A percentile compares a stretch with the other conserved stretches of the same genome.
Evolutionary conservation across 1,139 yeast species (phyloP).

Genomic region (Debaryomyces psychrophilus): DNA sequence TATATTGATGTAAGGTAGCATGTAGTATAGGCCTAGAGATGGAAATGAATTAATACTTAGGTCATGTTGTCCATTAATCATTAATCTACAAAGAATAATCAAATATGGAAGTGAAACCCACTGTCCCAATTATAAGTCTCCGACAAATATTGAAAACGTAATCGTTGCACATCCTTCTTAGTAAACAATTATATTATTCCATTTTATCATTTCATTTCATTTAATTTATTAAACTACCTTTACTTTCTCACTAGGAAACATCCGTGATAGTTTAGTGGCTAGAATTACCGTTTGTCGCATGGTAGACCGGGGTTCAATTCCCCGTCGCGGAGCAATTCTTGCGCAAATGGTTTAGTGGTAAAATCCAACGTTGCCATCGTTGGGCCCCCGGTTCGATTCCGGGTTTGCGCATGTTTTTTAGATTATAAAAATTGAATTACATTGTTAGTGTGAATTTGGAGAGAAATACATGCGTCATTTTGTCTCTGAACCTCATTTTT

Average conservation of each 20-base stretch:
- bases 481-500: constrained; percentile 35
- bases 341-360: constrained; percentile 18
- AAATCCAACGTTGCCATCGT: constrained; percentile 18
- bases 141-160: no score
- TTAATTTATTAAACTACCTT: background rate
- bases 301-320: constrained; percentile 74
- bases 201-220: no score
- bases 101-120: no score
- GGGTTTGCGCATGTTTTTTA: constrained; percentile 16
- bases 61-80: no score
- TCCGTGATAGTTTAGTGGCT: constrained; percentile 55
- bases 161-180: no score
- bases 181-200: no score
- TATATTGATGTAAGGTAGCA: no score
- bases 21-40: no score
- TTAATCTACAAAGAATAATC: no score
- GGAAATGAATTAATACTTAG: no score
- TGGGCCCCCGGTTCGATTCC: constrained; percentile 19
- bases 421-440: background rate
- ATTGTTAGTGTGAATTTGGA: no score
- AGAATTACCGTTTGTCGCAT: constrained; percentile 57
- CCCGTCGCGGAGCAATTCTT: constrained; percentile 61
- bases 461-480: constrained; percentile 30
- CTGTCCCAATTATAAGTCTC: no score
- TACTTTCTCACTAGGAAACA: background rate